A percentile compares a stretch with the other conserved stretches of the same genome.
Evolutionary conservation across 192 early-diverging fungal species (phyloP).

Genomic region (Haplosporangium gracile): DNA sequence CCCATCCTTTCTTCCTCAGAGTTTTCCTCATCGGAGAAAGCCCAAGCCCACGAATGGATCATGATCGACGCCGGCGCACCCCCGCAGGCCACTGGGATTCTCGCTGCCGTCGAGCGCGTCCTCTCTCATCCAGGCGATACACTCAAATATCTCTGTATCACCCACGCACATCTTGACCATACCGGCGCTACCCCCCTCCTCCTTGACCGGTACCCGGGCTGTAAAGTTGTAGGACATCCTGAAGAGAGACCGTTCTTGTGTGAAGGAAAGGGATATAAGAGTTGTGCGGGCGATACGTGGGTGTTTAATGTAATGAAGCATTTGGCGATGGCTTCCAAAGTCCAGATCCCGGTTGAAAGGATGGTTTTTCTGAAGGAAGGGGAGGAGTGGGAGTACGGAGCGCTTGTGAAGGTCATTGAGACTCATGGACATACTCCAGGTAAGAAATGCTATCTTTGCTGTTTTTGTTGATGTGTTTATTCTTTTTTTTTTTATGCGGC

Average conservation of each 20-base stretch:
- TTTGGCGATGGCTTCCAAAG: not conserved
- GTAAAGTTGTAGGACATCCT: constrained; percentile 18
- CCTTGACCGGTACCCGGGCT: constrained; percentile 14
- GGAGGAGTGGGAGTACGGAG: constrained; percentile 27
- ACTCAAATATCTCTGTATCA: constrained; percentile 43
- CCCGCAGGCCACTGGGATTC: constrained; percentile 1
- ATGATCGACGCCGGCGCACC: constrained; percentile 37
- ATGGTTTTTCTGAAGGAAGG: constrained; percentile 19
- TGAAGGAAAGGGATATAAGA: constrained; percentile 26
- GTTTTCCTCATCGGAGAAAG: not conserved
- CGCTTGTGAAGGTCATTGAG: constrained; percentile 22
- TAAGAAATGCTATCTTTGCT: not conserved
- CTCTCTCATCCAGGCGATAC: constrained; percentile 26
- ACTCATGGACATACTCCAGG: constrained; percentile 45
- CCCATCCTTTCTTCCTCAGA: not conserved
- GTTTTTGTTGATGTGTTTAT: not conserved
- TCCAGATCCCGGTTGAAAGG: constrained; percentile 20
- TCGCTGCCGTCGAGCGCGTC: constrained; percentile 12
- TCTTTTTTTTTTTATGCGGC: not conserved
- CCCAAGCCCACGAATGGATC: constrained; percentile 22
- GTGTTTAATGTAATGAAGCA: constrained; percentile 29
- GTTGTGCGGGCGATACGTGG: constrained; percentile 22
- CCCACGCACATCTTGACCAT: constrained; percentile 45
- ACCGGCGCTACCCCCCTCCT: constrained; percentile 21
- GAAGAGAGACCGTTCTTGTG: constrained; percentile 37